Base-by-base conservation (phyloP, 2,329 filamentous ascomycete species). In the Neonectria coccinea region DNA sequence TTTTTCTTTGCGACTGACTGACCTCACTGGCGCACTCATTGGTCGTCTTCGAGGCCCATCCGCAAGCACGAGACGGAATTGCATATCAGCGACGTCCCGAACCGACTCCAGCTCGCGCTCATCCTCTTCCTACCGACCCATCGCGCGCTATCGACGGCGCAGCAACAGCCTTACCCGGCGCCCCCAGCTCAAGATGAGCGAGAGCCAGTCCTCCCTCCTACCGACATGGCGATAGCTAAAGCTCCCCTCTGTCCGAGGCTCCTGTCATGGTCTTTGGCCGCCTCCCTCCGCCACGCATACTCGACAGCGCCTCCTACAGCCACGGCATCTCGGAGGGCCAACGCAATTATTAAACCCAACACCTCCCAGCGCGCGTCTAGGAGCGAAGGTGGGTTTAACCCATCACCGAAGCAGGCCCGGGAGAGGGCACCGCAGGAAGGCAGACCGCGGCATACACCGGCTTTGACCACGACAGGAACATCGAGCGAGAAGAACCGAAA, bases 181-280 rank as follows among this genome's bases (percentile, higher is more conserved):
- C 3, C 39, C 14, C 11, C 45, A 48, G 16, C 25, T 47, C 41
- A 69, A 68, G 44, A 76, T 70, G 69, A 64, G 47, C 31, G 44
- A 52, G 44, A 55, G 51, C 41, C 27, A 36, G 44, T 16, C 62
- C 41, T n/a, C 33, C 25, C 27, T 22, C 20, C 42, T 22, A 64
- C 54, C 67, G 59, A 66, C 61, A 78, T 77, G 75, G 56, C 65
- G 39, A 66, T 72, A 73, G 61, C 65, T 64, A 68, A 55, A 66
- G 64, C 67, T 58, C 56, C 62, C 56, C 56, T 67, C 42, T 50
- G 60, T 44, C 47, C 53, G 29, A 63, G 62, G 47, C 61, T 71
- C 29, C 29, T 72, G 41, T 59, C 64, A 39, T 47, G 53, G 22
- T 54, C 65, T 11, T 50, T 66, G 22, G 53, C 42, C 44, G 53